phyloP scores from a whole-genome alignment of 495 filamentous ascomycete species.

The Cryomyces minteri region DNA sequence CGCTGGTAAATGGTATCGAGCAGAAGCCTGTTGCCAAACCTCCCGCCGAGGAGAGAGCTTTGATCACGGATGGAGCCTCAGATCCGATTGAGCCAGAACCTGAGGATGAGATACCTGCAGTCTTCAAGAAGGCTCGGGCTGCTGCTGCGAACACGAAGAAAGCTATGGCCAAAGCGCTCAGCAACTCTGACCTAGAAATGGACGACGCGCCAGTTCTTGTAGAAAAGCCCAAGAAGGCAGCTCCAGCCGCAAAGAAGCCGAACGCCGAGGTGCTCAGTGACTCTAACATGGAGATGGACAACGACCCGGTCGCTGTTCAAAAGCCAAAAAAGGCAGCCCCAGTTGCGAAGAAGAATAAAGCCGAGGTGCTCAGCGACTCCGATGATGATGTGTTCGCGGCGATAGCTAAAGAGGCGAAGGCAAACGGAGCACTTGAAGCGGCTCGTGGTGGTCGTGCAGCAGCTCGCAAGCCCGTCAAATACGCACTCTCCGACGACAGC shows the following conservation, averaged over 20 bases:
- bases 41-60: background rate
- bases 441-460: constrained; percentile 15
- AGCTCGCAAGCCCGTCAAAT: constrained; percentile 27
- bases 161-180: background rate
- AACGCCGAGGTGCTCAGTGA: background rate
- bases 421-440: constrained; percentile 3
- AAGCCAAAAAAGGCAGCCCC: constrained; percentile 27
- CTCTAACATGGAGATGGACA: constrained; percentile 16
- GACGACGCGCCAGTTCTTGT: too few relatives aligned
- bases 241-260: constrained; percentile 8
- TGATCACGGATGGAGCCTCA: background rate
- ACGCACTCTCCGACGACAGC: constrained; percentile 23
- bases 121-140: constrained; percentile 1
- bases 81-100: background rate
- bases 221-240: too few relatives aligned
- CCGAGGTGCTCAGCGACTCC: constrained; percentile 16
- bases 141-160: background rate
- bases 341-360: constrained; percentile 8
- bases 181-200: background rate
- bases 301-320: constrained; percentile 11
- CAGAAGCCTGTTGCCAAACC: constrained; percentile 13
- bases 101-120: background rate
- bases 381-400: constrained; percentile 30
- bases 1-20: constrained; percentile 9
- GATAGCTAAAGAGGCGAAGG: constrained; percentile 10